phyloP scores from a whole-genome alignment of 192 early-diverging fungal genomes.

The Globomyces pollinis-pini region DNA sequence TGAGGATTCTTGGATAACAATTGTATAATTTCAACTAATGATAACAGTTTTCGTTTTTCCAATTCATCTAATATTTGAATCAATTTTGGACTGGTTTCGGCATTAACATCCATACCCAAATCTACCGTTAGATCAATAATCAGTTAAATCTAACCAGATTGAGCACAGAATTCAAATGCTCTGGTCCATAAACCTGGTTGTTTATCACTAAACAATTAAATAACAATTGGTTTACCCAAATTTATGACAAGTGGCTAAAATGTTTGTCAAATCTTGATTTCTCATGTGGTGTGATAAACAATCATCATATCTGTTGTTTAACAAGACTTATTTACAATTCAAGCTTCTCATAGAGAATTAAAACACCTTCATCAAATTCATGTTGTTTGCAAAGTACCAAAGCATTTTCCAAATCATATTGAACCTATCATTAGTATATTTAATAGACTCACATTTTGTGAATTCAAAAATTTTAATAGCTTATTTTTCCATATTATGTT shows the following conservation, averaged over 20 bases:
- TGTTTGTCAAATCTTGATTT: conserved; percentile 54
- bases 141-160: not conserved
- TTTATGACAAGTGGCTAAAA: conserved; percentile 50
- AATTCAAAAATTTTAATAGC: conserved; percentile 61
- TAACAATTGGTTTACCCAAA: conserved; percentile 17
- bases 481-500: conserved; percentile 39
- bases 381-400: conserved; percentile 83
- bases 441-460: conserved; percentile 48
- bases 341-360: conserved; percentile 83
- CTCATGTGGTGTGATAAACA: conserved; percentile 67
- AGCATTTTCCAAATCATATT: conserved; percentile 87
- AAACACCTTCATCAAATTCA: conserved; percentile 74
- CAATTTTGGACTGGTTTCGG: not conserved
- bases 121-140: too few relatives aligned
- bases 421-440: conserved; percentile 20
- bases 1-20: conserved; percentile 67
- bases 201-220: not conserved
- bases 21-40: conserved; percentile 85
- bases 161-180: conserved; percentile 28
- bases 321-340: conserved; percentile 45
- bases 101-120: too few relatives aligned
- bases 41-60: conserved; percentile 75
- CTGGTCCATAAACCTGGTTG: conserved; percentile 41
- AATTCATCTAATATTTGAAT: conserved; percentile 67
- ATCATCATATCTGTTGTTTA: conserved; percentile 35